These are phyloP conservation scores for Trichophaea hybrida DNA, from an alignment of 2,329 filamentous ascomycete species.

Conservation along the genomic window DNA sequence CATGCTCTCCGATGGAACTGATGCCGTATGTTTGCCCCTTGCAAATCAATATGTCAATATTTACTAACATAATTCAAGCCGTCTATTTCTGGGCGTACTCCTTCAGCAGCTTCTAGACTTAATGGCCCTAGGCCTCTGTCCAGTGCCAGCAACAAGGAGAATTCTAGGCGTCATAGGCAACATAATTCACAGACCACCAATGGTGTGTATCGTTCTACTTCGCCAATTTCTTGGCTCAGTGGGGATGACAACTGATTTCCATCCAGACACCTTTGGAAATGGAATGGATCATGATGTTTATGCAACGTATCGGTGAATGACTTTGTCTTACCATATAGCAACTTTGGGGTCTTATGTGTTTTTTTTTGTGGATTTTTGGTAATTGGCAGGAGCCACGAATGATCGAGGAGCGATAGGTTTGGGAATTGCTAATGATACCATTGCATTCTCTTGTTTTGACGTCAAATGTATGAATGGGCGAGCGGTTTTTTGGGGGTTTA, in stretches of 20 bases:
- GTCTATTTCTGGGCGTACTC: constrained; percentile 17
- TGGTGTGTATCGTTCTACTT: constrained; percentile 12
- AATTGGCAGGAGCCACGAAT: not conserved
- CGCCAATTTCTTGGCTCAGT: not conserved
- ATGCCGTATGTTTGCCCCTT: constrained; percentile 11
- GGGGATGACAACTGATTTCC: not conserved
- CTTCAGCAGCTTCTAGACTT: constrained; percentile 19
- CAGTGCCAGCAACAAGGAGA: constrained; percentile 22
- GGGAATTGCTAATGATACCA: not conserved
- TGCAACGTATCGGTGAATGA: constrained; percentile 11
- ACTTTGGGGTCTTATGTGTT: not conserved
- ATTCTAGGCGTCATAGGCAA: constrained; percentile 17
- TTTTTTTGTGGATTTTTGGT: not conserved
- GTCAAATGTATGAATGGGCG: not conserved
- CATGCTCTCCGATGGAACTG: constrained; percentile 11
- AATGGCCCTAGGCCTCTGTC: constrained; percentile 20
- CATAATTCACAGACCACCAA: constrained; percentile 15
- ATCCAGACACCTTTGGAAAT: constrained; percentile 20
- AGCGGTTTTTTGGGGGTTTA: not conserved
- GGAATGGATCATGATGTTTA: constrained; percentile 11
- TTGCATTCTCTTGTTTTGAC: not conserved
- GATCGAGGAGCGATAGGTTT: not conserved
- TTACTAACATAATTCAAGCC: constrained; percentile 5
- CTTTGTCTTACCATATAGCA: not conserved
- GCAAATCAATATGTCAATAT: not conserved